Evolutionary conservation across 495 filamentous ascomycete species (phyloP).

Genomic region (Parathielavia appendiculata): DNA sequence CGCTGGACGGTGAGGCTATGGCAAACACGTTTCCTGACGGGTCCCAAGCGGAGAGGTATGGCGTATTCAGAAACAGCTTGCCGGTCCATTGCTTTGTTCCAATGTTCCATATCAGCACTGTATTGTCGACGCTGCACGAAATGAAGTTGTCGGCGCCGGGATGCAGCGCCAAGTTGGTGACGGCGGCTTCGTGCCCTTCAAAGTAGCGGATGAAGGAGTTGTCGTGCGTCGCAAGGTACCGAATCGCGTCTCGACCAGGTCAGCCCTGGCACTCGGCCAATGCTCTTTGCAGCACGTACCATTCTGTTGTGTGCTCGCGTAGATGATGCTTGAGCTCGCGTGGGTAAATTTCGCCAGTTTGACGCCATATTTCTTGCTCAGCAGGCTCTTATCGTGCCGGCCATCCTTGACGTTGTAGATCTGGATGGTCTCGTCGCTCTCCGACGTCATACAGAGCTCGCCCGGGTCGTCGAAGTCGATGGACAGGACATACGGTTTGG

Average conservation of each 20-base stretch:
- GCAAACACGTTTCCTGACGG: slow-evolving; percentile 85
- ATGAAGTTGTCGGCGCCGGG: slow-evolving; percentile 82
- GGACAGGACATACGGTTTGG: slow-evolving; percentile 50
- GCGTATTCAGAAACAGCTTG: slow-evolving; percentile 65
- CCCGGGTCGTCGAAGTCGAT: slow-evolving; percentile 95
- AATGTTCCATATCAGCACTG: slow-evolving; percentile 81
- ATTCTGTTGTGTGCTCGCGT: slow-evolving; percentile 92
- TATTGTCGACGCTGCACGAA: slow-evolving; percentile 83
- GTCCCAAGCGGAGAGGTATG: slow-evolving; percentile 83
- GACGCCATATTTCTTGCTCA: slow-evolving; percentile 90
- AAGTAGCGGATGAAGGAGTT: slow-evolving; percentile 95
- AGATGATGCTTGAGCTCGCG: slow-evolving; percentile 78
- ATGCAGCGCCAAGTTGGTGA: slow-evolving; percentile 71
- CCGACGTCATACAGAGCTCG: slow-evolving; percentile 78
- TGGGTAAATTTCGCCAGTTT: slow-evolving; percentile 94
- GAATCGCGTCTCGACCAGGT: slow-evolving; percentile 60
- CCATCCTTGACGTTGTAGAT: slow-evolving; percentile 90
- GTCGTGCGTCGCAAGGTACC: slow-evolving; percentile 89
- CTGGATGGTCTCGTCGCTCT: slow-evolving; percentile 89
- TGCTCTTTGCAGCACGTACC: slow-evolving; percentile 38
- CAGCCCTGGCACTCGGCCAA: not conserved
- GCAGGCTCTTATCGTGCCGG: slow-evolving; percentile 73
- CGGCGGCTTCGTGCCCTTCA: slow-evolving; percentile 73
- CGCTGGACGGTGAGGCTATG: slow-evolving; percentile 72
- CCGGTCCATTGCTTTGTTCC: slow-evolving; percentile 68